These are phyloP conservation scores for Cutaneotrichosporon sp. DNA, from an alignment of 1,284 basidiomycete genomes.

Conservation along the genomic window DNA sequence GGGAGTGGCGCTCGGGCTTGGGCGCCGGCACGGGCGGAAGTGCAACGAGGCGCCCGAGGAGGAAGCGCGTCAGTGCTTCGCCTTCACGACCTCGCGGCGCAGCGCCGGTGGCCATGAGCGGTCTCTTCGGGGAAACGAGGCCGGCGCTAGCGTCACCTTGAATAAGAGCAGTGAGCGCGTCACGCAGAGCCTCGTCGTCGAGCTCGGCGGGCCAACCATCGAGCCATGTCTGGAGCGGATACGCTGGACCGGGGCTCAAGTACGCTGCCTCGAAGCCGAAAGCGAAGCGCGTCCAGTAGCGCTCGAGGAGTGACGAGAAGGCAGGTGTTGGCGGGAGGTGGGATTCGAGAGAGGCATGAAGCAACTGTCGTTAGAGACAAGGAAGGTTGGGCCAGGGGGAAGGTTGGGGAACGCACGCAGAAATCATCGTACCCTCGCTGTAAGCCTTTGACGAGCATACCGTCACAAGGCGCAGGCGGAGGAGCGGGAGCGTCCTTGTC, in stretches of 20 bases:
- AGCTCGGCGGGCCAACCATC: slow-evolving; percentile 23
- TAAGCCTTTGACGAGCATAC: slow-evolving; percentile 37
- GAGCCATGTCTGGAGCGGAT: slow-evolving; percentile 29
- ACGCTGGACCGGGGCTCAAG: slow-evolving; percentile 23
- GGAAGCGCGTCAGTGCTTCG: background rate
- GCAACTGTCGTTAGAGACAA: slow-evolving; percentile 28
- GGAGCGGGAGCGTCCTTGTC: slow-evolving; percentile 18
- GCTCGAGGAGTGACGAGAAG: slow-evolving; percentile 34
- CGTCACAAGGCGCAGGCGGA: slow-evolving; percentile 32
- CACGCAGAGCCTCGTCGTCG: background rate
- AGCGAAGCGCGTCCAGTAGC: slow-evolving; percentile 46
- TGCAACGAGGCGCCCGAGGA: background rate
- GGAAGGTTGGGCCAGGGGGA: slow-evolving; percentile 16
- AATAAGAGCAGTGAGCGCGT: background rate
- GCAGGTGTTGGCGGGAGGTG: slow-evolving; percentile 28
- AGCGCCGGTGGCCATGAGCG: background rate
- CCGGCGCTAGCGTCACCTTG: background rate
- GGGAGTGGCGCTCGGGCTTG: slow-evolving; percentile 16
- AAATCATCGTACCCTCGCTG: slow-evolving; percentile 46
- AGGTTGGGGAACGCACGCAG: slow-evolving; percentile 33
- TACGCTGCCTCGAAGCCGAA: slow-evolving; percentile 36
- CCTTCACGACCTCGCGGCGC: background rate
- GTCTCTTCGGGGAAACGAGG: background rate
- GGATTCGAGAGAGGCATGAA: slow-evolving; percentile 32
- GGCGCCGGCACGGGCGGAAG: slow-evolving; percentile 8